Conservation (phyloP, 2,329 filamentous ascomycete genomes). For the Lachnellula occidentalis region DNA sequence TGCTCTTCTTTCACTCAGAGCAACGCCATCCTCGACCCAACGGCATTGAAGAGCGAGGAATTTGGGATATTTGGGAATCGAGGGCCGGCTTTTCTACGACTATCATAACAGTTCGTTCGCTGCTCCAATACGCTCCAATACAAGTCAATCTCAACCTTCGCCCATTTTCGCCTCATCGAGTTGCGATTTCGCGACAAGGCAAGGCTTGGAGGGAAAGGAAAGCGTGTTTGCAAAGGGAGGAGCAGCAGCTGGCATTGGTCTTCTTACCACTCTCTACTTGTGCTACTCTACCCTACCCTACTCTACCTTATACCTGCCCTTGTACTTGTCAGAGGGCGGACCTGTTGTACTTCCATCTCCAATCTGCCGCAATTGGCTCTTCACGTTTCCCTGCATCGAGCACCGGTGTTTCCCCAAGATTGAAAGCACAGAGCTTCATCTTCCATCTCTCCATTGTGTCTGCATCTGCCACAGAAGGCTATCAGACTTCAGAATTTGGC, state of each 20-base stretch:
- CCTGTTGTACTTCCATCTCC: slow-evolving; percentile 17
- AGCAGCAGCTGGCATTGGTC: slow-evolving; percentile 3
- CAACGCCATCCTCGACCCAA: not conserved
- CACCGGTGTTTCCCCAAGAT: slow-evolving; percentile 31
- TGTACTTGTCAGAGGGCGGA: slow-evolving; percentile 21
- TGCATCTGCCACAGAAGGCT: slow-evolving; percentile 30
- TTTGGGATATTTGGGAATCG: not conserved
- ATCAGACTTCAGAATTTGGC: slow-evolving; percentile 31
- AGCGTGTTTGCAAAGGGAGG: not conserved
- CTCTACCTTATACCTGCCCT: slow-evolving; percentile 4
- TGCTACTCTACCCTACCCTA: not conserved
- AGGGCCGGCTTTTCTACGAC: not conserved
- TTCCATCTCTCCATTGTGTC: slow-evolving; percentile 41
- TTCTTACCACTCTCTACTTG: not conserved
- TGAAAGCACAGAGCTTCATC: slow-evolving; percentile 63
- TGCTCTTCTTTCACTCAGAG: not conserved
- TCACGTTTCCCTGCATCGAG: slow-evolving; percentile 23
- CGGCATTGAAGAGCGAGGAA: not conserved
- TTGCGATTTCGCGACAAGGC: slow-evolving; percentile 2
- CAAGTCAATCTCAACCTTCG: not conserved
- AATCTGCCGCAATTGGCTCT: slow-evolving; percentile 11
- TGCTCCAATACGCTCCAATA: not conserved
- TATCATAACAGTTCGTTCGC: not conserved
- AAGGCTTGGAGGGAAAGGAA: not conserved
- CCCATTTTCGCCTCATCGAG: not conserved